Percentiles rank a stretch among this genome's conserved stretches.
Evolutionary conservation across 192 early-diverging fungal species (phyloP).

Genomic region (Coemansia sp.): DNA sequence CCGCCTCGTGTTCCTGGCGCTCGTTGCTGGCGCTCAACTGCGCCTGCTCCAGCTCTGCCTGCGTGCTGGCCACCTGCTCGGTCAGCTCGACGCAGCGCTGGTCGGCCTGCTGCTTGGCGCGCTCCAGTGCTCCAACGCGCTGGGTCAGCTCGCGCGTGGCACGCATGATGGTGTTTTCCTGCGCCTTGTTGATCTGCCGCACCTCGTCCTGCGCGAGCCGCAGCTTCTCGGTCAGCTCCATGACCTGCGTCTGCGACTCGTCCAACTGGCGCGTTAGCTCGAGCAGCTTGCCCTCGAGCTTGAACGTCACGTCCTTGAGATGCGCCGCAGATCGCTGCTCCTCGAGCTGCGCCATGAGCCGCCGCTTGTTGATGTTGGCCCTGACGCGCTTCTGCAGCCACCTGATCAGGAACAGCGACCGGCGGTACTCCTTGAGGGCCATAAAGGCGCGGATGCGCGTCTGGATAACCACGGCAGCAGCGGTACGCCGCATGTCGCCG

Average conservation of each 20-base stretch:
- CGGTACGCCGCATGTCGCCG: slow-evolving; percentile 56
- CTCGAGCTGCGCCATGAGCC: slow-evolving; percentile 66
- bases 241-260: slow-evolving; percentile 63
- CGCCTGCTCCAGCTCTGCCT: slow-evolving; percentile 27
- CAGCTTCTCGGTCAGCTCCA: slow-evolving; percentile 57
- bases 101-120: slow-evolving; percentile 30
- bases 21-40: slow-evolving; percentile 19
- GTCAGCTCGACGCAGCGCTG: slow-evolving; percentile 25
- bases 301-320: slow-evolving; percentile 90
- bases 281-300: slow-evolving; percentile 94
- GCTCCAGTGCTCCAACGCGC: slow-evolving; percentile 24
- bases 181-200: slow-evolving; percentile 12
- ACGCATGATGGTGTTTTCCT: slow-evolving; percentile 5
- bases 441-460: slow-evolving; percentile 63
- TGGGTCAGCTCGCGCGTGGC: slow-evolving; percentile 21
- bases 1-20: slow-evolving; percentile 10
- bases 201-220: slow-evolving; percentile 28
- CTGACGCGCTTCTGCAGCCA: slow-evolving; percentile 83
- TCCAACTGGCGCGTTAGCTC: slow-evolving; percentile 82
- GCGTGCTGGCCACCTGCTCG: slow-evolving; percentile 19
- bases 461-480: slow-evolving; percentile 79
- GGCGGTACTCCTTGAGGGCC: slow-evolving; percentile 61
- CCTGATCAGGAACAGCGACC: slow-evolving; percentile 58
- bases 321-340: slow-evolving; percentile 90
- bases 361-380: slow-evolving; percentile 65